Base-by-base conservation (phyloP, 2,329 filamentous ascomycete species). In the Colletotrichum endophyticum region DNA sequence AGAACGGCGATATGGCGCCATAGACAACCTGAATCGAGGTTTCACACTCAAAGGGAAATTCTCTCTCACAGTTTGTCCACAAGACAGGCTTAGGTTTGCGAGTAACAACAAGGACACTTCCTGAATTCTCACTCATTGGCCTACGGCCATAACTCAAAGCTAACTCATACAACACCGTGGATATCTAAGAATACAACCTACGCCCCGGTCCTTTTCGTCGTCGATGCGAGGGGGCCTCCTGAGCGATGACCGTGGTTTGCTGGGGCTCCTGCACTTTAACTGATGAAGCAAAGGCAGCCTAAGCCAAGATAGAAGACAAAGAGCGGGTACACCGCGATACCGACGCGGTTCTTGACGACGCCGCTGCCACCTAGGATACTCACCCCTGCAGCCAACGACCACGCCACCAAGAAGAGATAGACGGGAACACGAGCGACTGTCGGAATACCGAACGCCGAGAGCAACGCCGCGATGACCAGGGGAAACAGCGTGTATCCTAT, bases 401-500 rank as follows among this genome's bases (percentile, higher is more conserved):
- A 99, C 57, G 92, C 92, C 49, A 98, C 93, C 30, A 99, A 91
- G 36, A 98, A 90, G 67, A 97, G 89, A 84, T 99, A 99, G 70
- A 99, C 92, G 2, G 97, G 97, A 83, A 99, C 95, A 73, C 97
- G 91, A 8, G 94, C 92, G 79, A 99, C 94, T 80, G 92, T 94
- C 57, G 93, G 94, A 9, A 99, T 90, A 67, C 92, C 90, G 36
- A 99, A 83, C 1, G 96, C 96, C 72, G 96, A 98, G 78, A 99
- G 92, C 68, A 98, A 88, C 3, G 96, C 93, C 9, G 98, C 98
- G 80, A 99, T 95, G 80, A 99, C 97, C 70, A 99, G 92, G 3
- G 97, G 97, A 87, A 99, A 99, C 72, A 99, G 92, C 2, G 97
- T 99, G 86, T 99, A 99, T 62, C 97, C 97, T 83, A 99, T 99